Conservation (phyloP, 2,329 filamentous ascomycete species). For the Aschersonia sp. region DNA sequence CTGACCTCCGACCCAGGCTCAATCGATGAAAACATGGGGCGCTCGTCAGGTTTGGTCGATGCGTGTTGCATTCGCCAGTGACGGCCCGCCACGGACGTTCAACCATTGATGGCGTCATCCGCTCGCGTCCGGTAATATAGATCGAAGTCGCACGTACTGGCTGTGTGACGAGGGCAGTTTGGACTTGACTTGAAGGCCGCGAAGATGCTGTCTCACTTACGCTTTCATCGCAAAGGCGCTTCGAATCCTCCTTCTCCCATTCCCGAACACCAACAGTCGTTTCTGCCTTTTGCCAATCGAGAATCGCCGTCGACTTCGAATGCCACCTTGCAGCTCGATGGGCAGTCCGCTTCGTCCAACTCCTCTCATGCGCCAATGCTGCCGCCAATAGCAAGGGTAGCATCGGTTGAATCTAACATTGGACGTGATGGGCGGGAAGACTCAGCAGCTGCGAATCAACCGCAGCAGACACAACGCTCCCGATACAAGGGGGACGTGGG, state of each 20-base stretch:
- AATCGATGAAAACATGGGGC: no score
- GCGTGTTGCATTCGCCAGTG: no score
- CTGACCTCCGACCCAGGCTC: no score
- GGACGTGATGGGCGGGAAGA: constrained; percentile 9
- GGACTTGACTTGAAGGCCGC: not conserved
- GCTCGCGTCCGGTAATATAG: no score
- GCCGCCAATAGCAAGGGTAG: constrained; percentile 35
- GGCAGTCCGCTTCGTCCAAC: constrained; percentile 17
- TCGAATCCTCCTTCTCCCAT: constrained; percentile 41
- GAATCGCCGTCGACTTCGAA: constrained; percentile 27
- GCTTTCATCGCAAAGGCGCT: constrained; percentile 42
- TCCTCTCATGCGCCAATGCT: constrained; percentile 29
- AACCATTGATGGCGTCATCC: no score
- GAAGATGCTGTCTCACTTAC: constrained; percentile 37
- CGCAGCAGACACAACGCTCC: constrained; percentile 14
- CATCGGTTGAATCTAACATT: constrained; percentile 22
- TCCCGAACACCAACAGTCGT: constrained; percentile 28
- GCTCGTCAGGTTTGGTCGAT: no score
- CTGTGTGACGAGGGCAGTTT: not conserved
- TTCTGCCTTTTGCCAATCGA: constrained; percentile 20
- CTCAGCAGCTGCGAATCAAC: constrained; percentile 9
- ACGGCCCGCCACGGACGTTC: no score
- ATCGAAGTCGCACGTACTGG: no score
- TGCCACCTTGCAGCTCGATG: constrained; percentile 19
- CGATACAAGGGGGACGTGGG: constrained; percentile 24